Evolutionary conservation across 106 monocot genomes (phyloP).

Genomic region (Acorus calamus): DNA sequence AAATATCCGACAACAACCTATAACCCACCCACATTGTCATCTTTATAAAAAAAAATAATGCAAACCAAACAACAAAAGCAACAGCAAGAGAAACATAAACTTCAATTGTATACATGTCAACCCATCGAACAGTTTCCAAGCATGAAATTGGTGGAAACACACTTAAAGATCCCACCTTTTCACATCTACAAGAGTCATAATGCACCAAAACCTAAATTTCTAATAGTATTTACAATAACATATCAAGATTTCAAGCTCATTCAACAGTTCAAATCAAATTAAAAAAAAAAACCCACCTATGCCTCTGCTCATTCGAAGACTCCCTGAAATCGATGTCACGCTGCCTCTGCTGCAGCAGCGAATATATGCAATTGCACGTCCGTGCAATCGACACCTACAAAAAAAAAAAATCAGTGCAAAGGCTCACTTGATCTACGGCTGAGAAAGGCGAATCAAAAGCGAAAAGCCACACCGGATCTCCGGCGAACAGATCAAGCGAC

Average conservation of each 20-base stretch:
- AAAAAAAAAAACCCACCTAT: conserved; percentile 41
- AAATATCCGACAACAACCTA: conserved; percentile 78
- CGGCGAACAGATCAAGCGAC: conserved; percentile 85
- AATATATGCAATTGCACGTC: conserved; percentile 95
- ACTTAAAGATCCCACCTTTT: no score
- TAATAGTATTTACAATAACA: no score
- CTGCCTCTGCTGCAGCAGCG: conserved; percentile 85
- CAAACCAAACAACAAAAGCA: background rate
- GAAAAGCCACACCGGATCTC: conserved; percentile 58
- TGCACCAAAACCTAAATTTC: no score
- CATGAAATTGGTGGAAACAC: no score
- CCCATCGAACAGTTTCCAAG: no score
- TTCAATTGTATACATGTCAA: no score
- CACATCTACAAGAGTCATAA: no score
- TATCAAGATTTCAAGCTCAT: no score
- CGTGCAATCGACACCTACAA: conserved; percentile 81
- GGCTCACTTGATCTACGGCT: no score
- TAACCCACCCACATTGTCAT: background rate
- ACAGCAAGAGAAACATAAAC: background rate
- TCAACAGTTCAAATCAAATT: background rate
- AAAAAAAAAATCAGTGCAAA: background rate
- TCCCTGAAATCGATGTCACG: conserved; percentile 89
- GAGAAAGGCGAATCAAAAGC: background rate
- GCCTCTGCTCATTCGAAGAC: conserved; percentile 72
- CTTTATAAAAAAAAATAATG: no score